Percentiles rank a stretch among this genome's conserved stretches.
phyloP scores from a whole-genome alignment of 768 basidiomycete species.

The Xerocomellus amylosporus region DNA sequence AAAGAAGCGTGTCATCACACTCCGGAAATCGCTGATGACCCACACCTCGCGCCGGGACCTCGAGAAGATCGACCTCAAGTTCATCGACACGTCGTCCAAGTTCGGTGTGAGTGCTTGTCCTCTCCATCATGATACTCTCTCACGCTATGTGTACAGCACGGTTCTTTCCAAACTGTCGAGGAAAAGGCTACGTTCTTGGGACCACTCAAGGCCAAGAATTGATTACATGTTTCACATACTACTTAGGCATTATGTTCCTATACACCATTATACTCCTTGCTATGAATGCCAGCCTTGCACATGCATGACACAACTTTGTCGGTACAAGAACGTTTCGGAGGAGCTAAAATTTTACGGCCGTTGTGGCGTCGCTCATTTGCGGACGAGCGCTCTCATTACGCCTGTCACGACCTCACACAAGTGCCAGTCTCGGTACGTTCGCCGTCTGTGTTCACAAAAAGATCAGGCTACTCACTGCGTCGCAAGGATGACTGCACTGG shows the following conservation, averaged over 20 bases:
- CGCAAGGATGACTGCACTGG: conserved; percentile 66
- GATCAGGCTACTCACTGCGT: conserved; percentile 5
- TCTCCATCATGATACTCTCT: background rate
- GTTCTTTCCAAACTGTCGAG: conserved; percentile 94
- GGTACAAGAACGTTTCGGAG: background rate
- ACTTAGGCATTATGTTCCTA: conserved; percentile 37
- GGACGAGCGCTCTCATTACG: background rate
- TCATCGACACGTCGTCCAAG: conserved; percentile 98
- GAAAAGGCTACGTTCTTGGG: conserved; percentile 96
- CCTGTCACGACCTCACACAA: conserved; percentile 14
- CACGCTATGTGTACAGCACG: conserved; percentile 55
- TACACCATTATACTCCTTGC: conserved; percentile 37
- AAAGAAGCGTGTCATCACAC: conserved; percentile 96
- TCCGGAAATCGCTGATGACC: conserved; percentile 95
- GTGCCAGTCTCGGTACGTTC: conserved; percentile 47
- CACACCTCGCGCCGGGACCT: conserved; percentile 95
- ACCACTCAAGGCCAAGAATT: conserved; percentile 82
- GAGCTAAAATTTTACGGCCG: background rate
- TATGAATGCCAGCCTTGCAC: conserved; percentile 36
- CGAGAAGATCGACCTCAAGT: conserved; percentile 97
- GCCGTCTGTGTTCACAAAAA: background rate
- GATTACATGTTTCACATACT: conserved; percentile 43
- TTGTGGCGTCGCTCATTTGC: background rate
- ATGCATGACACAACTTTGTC: conserved; percentile 1
- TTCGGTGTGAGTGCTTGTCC: conserved; percentile 69